A percentile compares a stretch with the other conserved stretches of the same genome.
Conservation (phyloP, 78 protist genomes). For the Dictyostelium citrinum region DNA sequence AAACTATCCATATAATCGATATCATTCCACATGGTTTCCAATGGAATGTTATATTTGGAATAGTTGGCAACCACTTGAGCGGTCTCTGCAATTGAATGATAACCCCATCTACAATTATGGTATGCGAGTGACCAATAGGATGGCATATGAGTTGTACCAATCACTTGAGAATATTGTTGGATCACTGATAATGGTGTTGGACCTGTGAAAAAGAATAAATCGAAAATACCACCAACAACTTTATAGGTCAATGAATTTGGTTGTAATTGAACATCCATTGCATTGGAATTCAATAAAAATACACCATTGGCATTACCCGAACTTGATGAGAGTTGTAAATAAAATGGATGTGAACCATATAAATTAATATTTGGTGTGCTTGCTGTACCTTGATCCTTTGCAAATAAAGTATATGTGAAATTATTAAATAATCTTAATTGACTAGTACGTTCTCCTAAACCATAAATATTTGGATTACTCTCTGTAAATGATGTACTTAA, state of each 20-base stretch:
- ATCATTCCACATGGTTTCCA: slow-evolving; percentile 87
- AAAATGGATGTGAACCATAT: slow-evolving; percentile 91
- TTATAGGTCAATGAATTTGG: slow-evolving; percentile 44
- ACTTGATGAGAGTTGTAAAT: slow-evolving; percentile 19
- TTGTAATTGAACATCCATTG: slow-evolving; percentile 78
- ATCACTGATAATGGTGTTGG: slow-evolving; percentile 83
- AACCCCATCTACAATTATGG: slow-evolving; percentile 92
- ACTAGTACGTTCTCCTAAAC: slow-evolving; percentile 84
- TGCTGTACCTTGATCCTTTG: slow-evolving; percentile 72
- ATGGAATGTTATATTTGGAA: slow-evolving; percentile 67
- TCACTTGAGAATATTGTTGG: slow-evolving; percentile 50
- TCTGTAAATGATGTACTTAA: slow-evolving; percentile 35
- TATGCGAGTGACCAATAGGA: slow-evolving; percentile 89
- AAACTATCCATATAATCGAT: slow-evolving; percentile 80
- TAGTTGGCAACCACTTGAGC: slow-evolving; percentile 66
- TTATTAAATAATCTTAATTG: slow-evolving; percentile 50
- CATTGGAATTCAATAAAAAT: slow-evolving; percentile 74
- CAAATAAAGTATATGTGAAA: slow-evolving; percentile 63
- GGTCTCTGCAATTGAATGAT: slow-evolving; percentile 54
- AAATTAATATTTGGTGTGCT: slow-evolving; percentile 46
- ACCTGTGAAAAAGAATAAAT: slow-evolving; percentile 85
- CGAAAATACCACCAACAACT: slow-evolving; percentile 85
- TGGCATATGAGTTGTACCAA: slow-evolving; percentile 83
- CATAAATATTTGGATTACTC: slow-evolving; percentile 64
- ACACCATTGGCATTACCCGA: slow-evolving; percentile 84